These are phyloP conservation scores for Lavandula angustifolia DNA, from an alignment of 257 asterid genomes.

Conservation along the genomic window DNA sequence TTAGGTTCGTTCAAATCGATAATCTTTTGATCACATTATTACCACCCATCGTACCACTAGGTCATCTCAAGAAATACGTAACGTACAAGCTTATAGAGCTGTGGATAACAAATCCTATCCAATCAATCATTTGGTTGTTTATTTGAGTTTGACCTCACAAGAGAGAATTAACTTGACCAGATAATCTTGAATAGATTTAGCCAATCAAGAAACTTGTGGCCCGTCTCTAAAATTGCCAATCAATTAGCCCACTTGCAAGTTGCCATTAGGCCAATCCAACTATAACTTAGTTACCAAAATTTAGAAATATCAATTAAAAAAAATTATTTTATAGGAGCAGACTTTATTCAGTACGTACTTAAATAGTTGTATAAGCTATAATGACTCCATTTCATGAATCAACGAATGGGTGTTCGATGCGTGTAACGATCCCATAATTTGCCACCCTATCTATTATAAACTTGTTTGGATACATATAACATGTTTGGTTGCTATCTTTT, in stretches of 20 bases:
- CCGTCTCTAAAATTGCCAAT: background rate
- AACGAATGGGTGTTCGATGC: background rate
- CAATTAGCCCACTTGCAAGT: background rate
- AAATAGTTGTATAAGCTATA: too few species aligned
- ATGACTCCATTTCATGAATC: too few species aligned
- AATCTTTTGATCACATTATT: too few species aligned
- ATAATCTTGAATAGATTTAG: slow-evolving; percentile 1
- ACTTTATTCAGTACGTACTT: too few species aligned
- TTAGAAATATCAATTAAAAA: too few species aligned
- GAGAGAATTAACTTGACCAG: slow-evolving; percentile 17
- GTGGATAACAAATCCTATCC: background rate
- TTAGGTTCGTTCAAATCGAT: too few species aligned
- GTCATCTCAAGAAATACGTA: background rate
- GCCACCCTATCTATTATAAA: slow-evolving; percentile 10
- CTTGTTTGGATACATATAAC: slow-evolving; percentile 31
- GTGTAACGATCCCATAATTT: background rate
- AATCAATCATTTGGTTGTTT: slow-evolving; percentile 25
- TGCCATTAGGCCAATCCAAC: too few species aligned
- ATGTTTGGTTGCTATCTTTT: slow-evolving; percentile 65
- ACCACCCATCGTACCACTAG: too few species aligned
- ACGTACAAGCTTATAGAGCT: background rate
- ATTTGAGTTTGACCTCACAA: slow-evolving; percentile 1
- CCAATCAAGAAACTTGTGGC: slow-evolving; percentile 4
- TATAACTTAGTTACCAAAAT: too few species aligned
- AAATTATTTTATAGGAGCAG: too few species aligned